A percentile compares a stretch with the other conserved stretches of the same genome.
These are phyloP conservation scores for Dryas integrifolia DNA, from an alignment of 331 rosid species.

Conservation along the genomic window DNA sequence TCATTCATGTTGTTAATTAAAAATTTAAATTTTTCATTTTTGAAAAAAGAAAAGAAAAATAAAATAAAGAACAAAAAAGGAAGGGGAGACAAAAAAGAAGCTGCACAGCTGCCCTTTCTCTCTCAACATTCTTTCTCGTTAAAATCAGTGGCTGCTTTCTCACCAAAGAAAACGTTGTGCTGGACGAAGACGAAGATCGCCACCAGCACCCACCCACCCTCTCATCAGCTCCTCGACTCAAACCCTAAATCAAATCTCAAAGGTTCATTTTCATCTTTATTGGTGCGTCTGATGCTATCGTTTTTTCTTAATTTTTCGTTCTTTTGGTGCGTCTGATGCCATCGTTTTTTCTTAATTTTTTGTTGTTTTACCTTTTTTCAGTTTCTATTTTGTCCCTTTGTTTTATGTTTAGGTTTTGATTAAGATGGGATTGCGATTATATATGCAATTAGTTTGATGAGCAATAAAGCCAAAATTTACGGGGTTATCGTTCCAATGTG, in stretches of 20 bases:
- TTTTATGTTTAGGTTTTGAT: background rate
- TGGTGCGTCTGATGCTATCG: background rate
- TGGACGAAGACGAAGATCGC: constrained; percentile 9
- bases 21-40: background rate
- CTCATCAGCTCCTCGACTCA: constrained; percentile 4
- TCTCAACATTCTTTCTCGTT: background rate
- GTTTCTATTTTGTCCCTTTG: background rate
- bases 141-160: background rate
- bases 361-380: background rate
- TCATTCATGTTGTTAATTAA: background rate
- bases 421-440: constrained; percentile 8
- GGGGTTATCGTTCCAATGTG: background rate
- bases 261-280: constrained; percentile 4
- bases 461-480: background rate
- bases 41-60: background rate
- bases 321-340: constrained; percentile 15
- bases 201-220: constrained; percentile 3
- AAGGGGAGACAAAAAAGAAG: background rate
- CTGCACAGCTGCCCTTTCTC: background rate
- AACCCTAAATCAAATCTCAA: background rate
- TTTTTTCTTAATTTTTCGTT: constrained; percentile 1
- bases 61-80: background rate
- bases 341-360: background rate
- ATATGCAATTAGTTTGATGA: constrained; percentile 2
- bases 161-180: constrained; percentile 7